Base-by-base conservation (phyloP, 73 alveolate genomes). In the Tetrahymena thermophila region DNA sequence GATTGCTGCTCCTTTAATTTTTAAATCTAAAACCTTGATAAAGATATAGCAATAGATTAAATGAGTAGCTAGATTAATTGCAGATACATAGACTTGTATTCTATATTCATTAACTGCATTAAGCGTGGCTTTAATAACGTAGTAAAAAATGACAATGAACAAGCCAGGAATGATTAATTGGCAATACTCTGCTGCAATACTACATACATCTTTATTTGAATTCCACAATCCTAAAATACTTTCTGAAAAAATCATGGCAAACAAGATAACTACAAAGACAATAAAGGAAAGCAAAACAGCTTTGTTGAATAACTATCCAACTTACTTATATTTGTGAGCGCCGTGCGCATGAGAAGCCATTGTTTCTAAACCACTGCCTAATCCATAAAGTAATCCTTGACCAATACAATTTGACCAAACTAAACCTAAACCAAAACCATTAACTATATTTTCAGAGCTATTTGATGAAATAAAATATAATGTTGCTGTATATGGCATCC, bases 321-420 rank as follows among this genome's bases (percentile, higher is more conserved):
- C 85, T 35, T 57, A 94, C 55, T 94, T 57, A 50, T 57, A 94
- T 94, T 50, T 94, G 35, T 94, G 85, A 25, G 96, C 96, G 10
- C 96, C 96, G 8, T 57, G 85, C 1, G 96, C 96, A 37, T 94
- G 85, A 0, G 96, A 94, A 35, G 96, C 96, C 58, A 94, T 57
- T 0, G 96, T 85, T 94, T 94, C 35, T 56, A 94, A 56, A 42
- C 96, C 96, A 71, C 89, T 71, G n/a, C 89, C 89, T 71, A 71
- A 71, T 6, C 89, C 89, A 25, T 71, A 71, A 7, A 71, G 89
- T 28, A 71, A 31, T 8, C 89, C 89, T 31, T 71, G 31, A 19
- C 89, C 89, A 71, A 71, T 71, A 71, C 89, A 71, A 19, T 71
- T 71, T 71, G 89, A 71, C 89, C 89, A 71, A 31, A 71, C 89